Evolutionary conservation across 1,139 yeast species (phyloP).

Genomic region (Scheffersomyces cryptocercus): DNA sequence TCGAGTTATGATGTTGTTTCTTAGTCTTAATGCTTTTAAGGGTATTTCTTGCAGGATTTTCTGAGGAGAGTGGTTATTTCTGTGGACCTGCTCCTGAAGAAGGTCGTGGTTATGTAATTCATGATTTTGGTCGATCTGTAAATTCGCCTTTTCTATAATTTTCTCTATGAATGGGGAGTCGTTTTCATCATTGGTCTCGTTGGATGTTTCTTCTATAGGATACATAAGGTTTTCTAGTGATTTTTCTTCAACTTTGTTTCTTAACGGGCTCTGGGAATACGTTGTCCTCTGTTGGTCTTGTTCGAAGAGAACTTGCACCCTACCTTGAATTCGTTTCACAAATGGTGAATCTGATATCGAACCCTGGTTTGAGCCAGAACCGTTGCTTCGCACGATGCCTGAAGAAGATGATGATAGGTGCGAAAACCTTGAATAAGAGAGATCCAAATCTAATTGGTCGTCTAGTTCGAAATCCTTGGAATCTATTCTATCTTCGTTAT

Average conservation of each 20-base stretch:
- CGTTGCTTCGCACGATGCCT: constrained; percentile 11
- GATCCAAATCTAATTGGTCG: constrained; percentile 24
- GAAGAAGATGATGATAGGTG: constrained; percentile 27
- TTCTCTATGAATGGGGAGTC: constrained; percentile 20
- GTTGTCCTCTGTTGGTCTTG: constrained; percentile 1
- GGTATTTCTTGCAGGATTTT: constrained; percentile 13
- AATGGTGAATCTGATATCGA: constrained; percentile 26
- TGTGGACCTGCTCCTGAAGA: background rate
- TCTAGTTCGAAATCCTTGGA: constrained; percentile 22
- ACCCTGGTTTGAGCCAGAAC: constrained; percentile 2
- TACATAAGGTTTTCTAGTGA: background rate
- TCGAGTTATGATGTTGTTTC: background rate
- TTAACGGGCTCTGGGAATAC: background rate
- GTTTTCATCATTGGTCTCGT: constrained; percentile 11
- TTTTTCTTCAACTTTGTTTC: background rate
- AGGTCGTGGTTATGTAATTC: constrained; percentile 2
- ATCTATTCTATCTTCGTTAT: constrained; percentile 11
- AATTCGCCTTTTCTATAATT: constrained; percentile 1
- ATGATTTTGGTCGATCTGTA: constrained; percentile 2
- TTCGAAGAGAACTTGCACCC: constrained; percentile 12
- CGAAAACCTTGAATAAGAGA: constrained; percentile 42
- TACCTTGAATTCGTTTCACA: constrained; percentile 23
- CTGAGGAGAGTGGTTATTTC: background rate
- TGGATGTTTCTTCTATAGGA: background rate
- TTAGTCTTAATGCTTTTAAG: background rate